Percentiles rank a stretch among this genome's conserved stretches.
These are phyloP conservation scores for Castanospermum australe DNA, from an alignment of 306 rosid genomes.

Conservation along the genomic window DNA sequence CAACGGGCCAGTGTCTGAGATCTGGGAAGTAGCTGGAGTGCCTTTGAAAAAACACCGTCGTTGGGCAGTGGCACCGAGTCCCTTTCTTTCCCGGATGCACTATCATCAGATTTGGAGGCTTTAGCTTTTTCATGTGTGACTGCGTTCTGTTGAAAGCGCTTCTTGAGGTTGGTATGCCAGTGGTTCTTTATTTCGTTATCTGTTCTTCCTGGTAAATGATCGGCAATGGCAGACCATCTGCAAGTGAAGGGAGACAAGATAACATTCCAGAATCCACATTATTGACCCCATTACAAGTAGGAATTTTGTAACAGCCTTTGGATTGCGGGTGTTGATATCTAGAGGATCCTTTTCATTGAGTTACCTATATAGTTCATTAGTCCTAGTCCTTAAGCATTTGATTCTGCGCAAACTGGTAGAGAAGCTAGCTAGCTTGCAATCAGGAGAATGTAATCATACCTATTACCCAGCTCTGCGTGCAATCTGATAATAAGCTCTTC, in stretches of 20 bases:
- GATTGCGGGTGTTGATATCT: too few relatives aligned
- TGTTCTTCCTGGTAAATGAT: slow-evolving; percentile 33
- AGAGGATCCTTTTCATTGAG: too few relatives aligned
- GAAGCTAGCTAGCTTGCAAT: not conserved
- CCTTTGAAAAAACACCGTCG: not conserved
- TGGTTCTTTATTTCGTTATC: slow-evolving; percentile 39
- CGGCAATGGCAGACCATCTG: slow-evolving; percentile 39
- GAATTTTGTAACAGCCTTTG: too few relatives aligned
- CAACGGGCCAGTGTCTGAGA: not conserved
- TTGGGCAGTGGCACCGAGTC: not conserved
- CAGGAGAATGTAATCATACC: not conserved
- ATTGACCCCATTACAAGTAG: too few relatives aligned
- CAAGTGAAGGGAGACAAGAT: not conserved
- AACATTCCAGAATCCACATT: too few relatives aligned
- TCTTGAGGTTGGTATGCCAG: slow-evolving; percentile 36
- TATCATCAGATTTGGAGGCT: not conserved
- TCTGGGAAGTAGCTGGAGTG: not conserved
- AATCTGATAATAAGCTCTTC: slow-evolving; percentile 27
- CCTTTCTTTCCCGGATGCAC: not conserved
- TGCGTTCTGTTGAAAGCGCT: not conserved
- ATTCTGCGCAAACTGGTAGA: too few relatives aligned
- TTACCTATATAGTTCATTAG: too few relatives aligned
- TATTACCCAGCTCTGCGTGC: slow-evolving; percentile 32
- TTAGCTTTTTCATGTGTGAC: not conserved
- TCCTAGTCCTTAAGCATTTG: too few relatives aligned